Evolutionary conservation across 371 early-diverging fungal genomes (phyloP).

Genomic region (Haplosporangium sp.): DNA sequence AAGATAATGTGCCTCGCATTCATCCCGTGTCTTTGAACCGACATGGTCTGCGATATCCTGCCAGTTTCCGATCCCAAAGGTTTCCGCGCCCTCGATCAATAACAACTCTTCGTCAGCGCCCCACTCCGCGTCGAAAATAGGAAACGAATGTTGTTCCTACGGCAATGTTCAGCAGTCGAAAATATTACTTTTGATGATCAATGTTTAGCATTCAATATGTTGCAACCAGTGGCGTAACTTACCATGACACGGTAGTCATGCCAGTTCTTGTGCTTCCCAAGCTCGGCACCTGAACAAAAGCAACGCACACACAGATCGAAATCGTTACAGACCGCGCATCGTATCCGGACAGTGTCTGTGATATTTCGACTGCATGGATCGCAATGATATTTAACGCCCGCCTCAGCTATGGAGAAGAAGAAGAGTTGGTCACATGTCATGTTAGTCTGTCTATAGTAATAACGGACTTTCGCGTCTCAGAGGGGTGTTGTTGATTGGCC

Average conservation of each 20-base stretch:
- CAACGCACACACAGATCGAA: constrained; percentile 97
- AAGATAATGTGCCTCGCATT: constrained; percentile 94
- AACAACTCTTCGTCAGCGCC: constrained; percentile 97
- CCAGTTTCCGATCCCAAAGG: constrained; percentile 98
- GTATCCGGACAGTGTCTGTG: constrained; percentile 88
- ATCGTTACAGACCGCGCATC: constrained; percentile 93
- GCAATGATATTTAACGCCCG: constrained; percentile 81
- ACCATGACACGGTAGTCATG: constrained; percentile 92
- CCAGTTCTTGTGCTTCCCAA: constrained; percentile 83
- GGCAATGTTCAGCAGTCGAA: not conserved
- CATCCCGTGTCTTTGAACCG: constrained; percentile 88
- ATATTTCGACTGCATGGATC: constrained; percentile 93
- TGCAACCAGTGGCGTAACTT: constrained; percentile 10
- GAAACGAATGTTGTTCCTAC: constrained; percentile 86
- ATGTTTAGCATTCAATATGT: not conserved
- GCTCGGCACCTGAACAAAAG: constrained; percentile 89
- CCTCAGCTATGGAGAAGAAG: constrained; percentile 25
- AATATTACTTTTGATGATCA: not conserved
- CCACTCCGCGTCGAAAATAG: constrained; percentile 92
- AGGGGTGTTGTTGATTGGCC: no score
- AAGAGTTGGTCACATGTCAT: constrained; percentile 22
- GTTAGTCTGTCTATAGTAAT: no score
- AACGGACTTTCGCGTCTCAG: no score
- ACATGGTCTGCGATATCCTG: constrained; percentile 93
- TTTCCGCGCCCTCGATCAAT: constrained; percentile 92